These are phyloP conservation scores for Torulaspora delbrueckii DNA, from an alignment of 805 yeast species.

Conservation along the genomic window DNA sequence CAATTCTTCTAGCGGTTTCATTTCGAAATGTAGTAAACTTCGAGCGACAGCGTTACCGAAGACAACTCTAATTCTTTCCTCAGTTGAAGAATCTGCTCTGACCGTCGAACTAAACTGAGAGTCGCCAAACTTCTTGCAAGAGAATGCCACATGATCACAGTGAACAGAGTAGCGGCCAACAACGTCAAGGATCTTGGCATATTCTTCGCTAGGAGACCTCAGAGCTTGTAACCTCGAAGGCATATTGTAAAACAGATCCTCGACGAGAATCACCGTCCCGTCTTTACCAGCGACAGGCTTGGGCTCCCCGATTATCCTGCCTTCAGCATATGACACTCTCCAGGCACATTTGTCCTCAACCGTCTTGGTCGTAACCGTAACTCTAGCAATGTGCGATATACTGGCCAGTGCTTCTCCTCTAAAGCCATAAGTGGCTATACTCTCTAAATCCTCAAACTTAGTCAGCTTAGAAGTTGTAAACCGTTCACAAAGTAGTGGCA, in stretches of 20 bases:
- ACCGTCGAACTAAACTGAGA: constrained; percentile 61
- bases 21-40: constrained; percentile 50
- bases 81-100: constrained; percentile 43
- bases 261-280: constrained; percentile 83
- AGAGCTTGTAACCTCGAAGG: constrained; percentile 72
- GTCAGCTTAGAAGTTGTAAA: constrained; percentile 85
- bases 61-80: constrained; percentile 68
- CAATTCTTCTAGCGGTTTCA: constrained; percentile 34
- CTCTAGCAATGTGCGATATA: constrained; percentile 82
- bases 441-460: constrained; percentile 67
- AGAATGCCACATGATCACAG: constrained; percentile 60
- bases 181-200: constrained; percentile 70
- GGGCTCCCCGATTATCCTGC: constrained; percentile 53
- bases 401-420: constrained; percentile 96
- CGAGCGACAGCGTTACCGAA: constrained; percentile 68
- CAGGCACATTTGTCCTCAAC: constrained; percentile 60
- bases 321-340: constrained; percentile 62
- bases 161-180: constrained; percentile 81
- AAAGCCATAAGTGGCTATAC: constrained; percentile 81
- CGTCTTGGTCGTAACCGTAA: constrained; percentile 75
- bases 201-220: constrained; percentile 66
- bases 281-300: constrained; percentile 77
- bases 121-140: constrained; percentile 77
- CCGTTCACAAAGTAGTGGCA: constrained; percentile 78
- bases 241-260: constrained; percentile 83